Base-by-base conservation (phyloP, 2,329 filamentous ascomycete genomes). In the Atkinsonella texensis region DNA sequence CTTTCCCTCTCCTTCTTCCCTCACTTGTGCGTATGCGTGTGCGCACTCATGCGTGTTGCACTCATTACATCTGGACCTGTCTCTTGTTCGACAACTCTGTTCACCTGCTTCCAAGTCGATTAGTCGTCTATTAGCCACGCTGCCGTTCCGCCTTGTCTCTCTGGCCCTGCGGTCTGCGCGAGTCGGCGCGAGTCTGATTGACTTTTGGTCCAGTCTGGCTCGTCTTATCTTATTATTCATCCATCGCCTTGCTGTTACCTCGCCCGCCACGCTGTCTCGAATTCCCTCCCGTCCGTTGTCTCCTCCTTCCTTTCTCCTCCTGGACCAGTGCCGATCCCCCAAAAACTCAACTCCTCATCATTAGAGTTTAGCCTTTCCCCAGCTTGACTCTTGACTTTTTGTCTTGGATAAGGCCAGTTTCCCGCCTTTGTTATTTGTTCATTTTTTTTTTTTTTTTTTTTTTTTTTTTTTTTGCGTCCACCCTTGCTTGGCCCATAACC, bases 261-360 rank as follows among this genome's bases (percentile, higher is more conserved):
- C 18, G 18, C 40, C 40, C 40, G 40, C 40, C 40, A 42, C 40
- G 17, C n/a, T 17, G 40, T 20, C 43, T 18, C 41, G 35, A 28
- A 39, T 48, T 53, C 32, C 48, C 28, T 51, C 35, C 17, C 31
- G 45, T 53, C 18, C 53, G 32, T 43, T 52, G 44, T 49, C 41
- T 52, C 53, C 58, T 52, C 48, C 54, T 54, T 57, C 47, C 47
- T 53, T 57, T 54, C 58, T 58, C 18, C 9, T 17, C n/a, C 38
- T 40, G 28, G 28, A 28, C 28, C 28, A 28, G 28, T 28, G 28
- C 28, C 28, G 28, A 28, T 28, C 7, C 28, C 28, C 28, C 15
- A 23, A 35, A 38, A 12, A 38, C 35, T 38, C 1, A 38, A 38
- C 35, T 15, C 35, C 35, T 38, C 35, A 1, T 38, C 6, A 38